Conservation (phyloP, 306 rosid genomes). For the Vachellia pachyceras region DNA sequence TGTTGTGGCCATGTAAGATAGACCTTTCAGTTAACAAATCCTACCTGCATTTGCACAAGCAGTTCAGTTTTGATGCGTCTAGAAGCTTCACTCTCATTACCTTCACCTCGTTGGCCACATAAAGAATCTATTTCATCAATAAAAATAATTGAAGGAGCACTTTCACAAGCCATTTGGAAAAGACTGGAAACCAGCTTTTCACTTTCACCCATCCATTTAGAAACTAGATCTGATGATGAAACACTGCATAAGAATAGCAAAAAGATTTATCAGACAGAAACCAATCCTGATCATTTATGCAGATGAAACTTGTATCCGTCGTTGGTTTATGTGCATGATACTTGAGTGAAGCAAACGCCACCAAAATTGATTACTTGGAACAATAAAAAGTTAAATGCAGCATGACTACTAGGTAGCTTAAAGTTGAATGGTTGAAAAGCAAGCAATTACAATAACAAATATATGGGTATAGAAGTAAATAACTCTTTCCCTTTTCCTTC, state of each 20-base stretch:
- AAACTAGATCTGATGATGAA: constrained; percentile 84
- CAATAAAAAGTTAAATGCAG: background rate
- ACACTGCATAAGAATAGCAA: constrained; percentile 45
- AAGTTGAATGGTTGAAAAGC: background rate
- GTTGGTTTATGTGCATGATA: background rate
- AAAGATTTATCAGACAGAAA: background rate
- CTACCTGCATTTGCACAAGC: constrained; percentile 93
- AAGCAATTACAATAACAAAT: background rate
- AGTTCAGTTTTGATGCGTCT: constrained; percentile 87
- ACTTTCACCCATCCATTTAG: constrained; percentile 95
- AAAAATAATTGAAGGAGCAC: constrained; percentile 81
- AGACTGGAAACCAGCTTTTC: constrained; percentile 84
- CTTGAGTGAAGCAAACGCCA: background rate
- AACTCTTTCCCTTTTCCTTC: background rate
- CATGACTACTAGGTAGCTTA: constrained; percentile 9
- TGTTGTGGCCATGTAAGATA: background rate
- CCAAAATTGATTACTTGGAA: constrained; percentile 7
- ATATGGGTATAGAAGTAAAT: background rate
- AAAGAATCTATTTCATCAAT: constrained; percentile 85
- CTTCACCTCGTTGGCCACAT: constrained; percentile 84
- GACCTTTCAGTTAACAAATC: background rate
- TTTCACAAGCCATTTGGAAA: constrained; percentile 85
- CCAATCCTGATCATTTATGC: background rate
- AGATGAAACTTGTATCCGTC: background rate
- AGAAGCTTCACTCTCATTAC: too few species aligned